Evolutionary conservation across 2,329 filamentous ascomycete species (phyloP), one percentile per base, ranked within the genome.

Genomic region (Harringtonia aguacate): DNA sequence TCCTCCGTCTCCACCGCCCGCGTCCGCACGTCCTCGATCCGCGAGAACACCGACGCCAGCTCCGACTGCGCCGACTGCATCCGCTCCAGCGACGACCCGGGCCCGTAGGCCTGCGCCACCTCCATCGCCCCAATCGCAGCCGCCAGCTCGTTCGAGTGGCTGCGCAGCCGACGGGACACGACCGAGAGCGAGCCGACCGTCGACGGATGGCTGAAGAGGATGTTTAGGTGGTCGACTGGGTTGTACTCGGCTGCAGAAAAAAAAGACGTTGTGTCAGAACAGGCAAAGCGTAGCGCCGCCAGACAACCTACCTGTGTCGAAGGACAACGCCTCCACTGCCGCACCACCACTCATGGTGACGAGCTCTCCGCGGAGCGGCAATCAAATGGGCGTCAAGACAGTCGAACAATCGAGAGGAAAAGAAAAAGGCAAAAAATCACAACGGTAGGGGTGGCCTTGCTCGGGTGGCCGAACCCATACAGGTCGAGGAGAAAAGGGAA

Each of bases 31-130:
- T 81, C 85, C 62, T 97, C 90, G 61, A 98, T 95, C 67, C 94
- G 94, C 56, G 81, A 79, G 70, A 98, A 95, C 33, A 98, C 79
- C 53, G 84, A 81, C 17, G 84, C 84, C 50, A 98, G 78, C 66
- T 97, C 92, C 45, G 79, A 76, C 66, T 95, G 90, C 36, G 92
- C 89, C 41, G 83, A 79, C 66, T 94, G 85, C 69, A 98, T 95
- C 53, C 89, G 83, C 65, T 86, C 79, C 49, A 97, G 82, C 60
- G 85, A 94, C 54, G 89, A 87, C 56, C 84, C 79, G 62, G 94
- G 85, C 46, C 85, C 86, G 58, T 84, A 84, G 36, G 87, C 84
- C 67, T 95, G 90, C 36, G 80, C 77, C 53, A 83, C 77, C 63
- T 80, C 75, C 52, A 94, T 79, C 41, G 69, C 66, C 48, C 77